Evolutionary conservation across 2,329 filamentous ascomycete genomes (phyloP), one percentile per base, ranked within the genome.

Genomic region (Elsinoe arachidis): DNA sequence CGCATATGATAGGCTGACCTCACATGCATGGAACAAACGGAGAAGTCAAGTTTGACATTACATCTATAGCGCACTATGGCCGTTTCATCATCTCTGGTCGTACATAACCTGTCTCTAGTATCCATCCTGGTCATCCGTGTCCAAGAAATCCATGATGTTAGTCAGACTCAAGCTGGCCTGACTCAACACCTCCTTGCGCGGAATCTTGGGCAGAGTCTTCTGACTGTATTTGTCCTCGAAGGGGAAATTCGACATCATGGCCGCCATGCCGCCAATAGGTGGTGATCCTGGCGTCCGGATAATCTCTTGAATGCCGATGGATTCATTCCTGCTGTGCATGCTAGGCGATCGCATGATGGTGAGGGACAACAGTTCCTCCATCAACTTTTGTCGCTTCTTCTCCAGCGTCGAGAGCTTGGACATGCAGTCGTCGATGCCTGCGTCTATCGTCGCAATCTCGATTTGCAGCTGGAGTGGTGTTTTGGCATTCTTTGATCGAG

Each of bases 141-240:
- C 54, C 39, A 56, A n/a, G 26, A 56, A 56, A 15, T 56, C 54
- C 54, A 56, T 56, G 41, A 56, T 30, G 23, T 49, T 56, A 21
- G 54, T 43, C 54, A 56, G 54, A 12, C 38, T 46, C 41, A 56
- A 38, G 37, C 54, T 56, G 23, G 39, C 43, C 15, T 33, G 15
- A 17, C 38, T 46, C 33, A 33, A 35, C 5, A 56, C 26, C 41
- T 56, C 54, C 30, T 21, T 38, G 12, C 54, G 26, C 39, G 54
- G 54, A 14, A 56, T 37, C 38, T 38, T 43, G 7, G 54, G 54
- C 23, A 56, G 33, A 9, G 9, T 46, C 54, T 56, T 56, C 7
- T 49, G 14, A 23, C 39, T 46, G n/a, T 46, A 56, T 33, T 37
- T 30, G 33, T 56, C 41, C 26, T 37, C 38, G 11, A 34, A 23